Percentiles rank a stretch among this genome's conserved stretches.
Conservation (phyloP, 257 asterid genomes). For the Leonotis leonurus region DNA sequence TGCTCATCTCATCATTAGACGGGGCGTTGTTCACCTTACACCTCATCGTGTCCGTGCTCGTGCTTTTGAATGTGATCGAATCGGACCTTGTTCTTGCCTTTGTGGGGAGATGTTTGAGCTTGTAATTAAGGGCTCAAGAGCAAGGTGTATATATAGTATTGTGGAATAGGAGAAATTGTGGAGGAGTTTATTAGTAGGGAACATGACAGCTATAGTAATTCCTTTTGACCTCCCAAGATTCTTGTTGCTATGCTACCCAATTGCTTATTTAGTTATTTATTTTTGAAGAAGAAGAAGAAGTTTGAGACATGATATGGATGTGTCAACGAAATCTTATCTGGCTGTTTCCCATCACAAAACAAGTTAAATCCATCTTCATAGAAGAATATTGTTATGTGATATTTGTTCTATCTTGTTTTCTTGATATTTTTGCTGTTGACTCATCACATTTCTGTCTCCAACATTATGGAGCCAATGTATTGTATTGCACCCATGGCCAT, state of each 20-base stretch:
- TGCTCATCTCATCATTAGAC: conserved; percentile 14
- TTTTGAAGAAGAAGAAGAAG: no score
- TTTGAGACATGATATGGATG: background rate
- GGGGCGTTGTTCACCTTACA: conserved; percentile 18
- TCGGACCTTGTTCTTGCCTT: background rate
- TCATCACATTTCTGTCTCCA: background rate
- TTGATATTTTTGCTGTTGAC: background rate
- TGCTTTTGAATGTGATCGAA: background rate
- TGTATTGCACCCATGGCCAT: background rate
- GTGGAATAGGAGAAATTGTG: background rate
- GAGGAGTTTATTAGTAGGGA: conserved; percentile 21
- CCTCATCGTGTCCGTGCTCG: conserved; percentile 17
- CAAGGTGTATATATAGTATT: background rate
- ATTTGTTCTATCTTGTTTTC: background rate
- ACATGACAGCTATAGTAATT: conserved; percentile 37
- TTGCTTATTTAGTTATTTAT: background rate
- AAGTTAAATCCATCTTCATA: background rate
- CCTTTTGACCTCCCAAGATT: conserved; percentile 26
- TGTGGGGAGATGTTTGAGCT: no score
- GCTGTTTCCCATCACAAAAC: background rate
- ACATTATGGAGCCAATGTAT: background rate
- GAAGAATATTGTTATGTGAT: no score
- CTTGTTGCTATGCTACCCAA: no score
- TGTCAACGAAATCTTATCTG: background rate
- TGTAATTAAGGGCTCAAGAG: background rate